Conservation (phyloP, 1,284 basidiomycete species). For the Hymenochaete sp. region DNA sequence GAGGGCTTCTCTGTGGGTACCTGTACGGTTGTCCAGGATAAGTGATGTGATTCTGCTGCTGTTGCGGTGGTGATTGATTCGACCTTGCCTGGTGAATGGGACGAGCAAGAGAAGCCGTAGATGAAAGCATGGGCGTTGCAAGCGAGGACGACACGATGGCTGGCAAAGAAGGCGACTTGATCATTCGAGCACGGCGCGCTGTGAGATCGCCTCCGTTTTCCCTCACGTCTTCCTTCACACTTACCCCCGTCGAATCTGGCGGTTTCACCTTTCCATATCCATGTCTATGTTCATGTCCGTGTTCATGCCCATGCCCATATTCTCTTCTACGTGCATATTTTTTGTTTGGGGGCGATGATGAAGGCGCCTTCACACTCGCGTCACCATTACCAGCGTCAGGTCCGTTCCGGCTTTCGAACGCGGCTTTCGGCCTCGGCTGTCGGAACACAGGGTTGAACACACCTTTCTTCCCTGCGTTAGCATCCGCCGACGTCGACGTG, state of each 20-base stretch:
- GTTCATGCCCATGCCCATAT: too few species aligned
- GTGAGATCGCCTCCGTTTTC: constrained; percentile 21
- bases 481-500: background rate
- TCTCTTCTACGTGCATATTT: too few species aligned
- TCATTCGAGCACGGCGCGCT: constrained; percentile 28
- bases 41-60: too few species aligned
- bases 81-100: constrained; percentile 24
- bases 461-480: constrained; percentile 10
- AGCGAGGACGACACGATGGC: constrained; percentile 60
- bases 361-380: background rate
- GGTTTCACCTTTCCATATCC: background rate
- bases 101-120: constrained; percentile 62
- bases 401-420: constrained; percentile 8
- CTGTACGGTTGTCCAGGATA: too few species aligned
- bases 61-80: constrained; percentile 13
- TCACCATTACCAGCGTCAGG: too few species aligned
- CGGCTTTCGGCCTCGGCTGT: constrained; percentile 7
- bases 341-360: constrained; percentile 9
- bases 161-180: constrained; percentile 52
- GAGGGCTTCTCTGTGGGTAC: constrained; percentile 1
- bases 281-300: background rate
- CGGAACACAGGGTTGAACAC: constrained; percentile 3
- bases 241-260: background rate
- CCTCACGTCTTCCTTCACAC: constrained; percentile 1
- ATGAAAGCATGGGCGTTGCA: constrained; percentile 60